A percentile compares a stretch with the other conserved stretches of the same genome.
Evolutionary conservation across 257 asterid genomes (phyloP).

Genomic region (Schizonepeta tenuifolia): DNA sequence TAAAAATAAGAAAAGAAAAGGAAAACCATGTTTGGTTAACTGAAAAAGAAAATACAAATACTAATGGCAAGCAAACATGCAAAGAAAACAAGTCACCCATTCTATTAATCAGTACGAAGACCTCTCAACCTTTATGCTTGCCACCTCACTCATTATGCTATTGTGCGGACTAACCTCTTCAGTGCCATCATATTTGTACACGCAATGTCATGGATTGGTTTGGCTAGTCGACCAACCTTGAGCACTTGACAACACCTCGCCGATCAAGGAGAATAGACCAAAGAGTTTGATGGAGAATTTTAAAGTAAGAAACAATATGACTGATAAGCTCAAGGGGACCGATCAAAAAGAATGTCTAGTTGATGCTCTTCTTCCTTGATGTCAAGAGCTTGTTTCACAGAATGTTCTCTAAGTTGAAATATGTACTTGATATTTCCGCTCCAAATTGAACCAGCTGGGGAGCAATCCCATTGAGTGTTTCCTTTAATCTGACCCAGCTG

Average conservation of each 20-base stretch:
- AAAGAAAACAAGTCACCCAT: too few species aligned
- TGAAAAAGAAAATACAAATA: neutral
- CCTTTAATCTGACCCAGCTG: neutral
- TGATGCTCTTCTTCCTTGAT: neutral
- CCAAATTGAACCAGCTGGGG: slow-evolving; percentile 22
- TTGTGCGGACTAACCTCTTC: too few species aligned
- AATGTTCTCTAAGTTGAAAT: neutral
- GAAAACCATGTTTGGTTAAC: neutral
- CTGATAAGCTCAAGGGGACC: neutral
- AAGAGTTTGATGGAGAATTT: neutral
- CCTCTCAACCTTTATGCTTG: too few species aligned
- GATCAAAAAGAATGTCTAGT: neutral
- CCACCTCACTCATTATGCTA: too few species aligned
- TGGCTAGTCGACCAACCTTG: too few species aligned
- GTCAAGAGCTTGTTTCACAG: neutral
- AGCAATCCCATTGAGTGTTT: neutral
- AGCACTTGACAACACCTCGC: too few species aligned
- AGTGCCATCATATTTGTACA: too few species aligned
- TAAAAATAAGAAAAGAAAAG: neutral
- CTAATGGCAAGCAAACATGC: neutral
- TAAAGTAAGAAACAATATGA: neutral
- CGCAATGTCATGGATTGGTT: too few species aligned
- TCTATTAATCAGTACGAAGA: too few species aligned
- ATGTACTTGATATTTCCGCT: slow-evolving; percentile 11
- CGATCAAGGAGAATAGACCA: too few species aligned